Base-by-base conservation (phyloP, 768 basidiomycete species). In the Lactifluus subvellereus region DNA sequence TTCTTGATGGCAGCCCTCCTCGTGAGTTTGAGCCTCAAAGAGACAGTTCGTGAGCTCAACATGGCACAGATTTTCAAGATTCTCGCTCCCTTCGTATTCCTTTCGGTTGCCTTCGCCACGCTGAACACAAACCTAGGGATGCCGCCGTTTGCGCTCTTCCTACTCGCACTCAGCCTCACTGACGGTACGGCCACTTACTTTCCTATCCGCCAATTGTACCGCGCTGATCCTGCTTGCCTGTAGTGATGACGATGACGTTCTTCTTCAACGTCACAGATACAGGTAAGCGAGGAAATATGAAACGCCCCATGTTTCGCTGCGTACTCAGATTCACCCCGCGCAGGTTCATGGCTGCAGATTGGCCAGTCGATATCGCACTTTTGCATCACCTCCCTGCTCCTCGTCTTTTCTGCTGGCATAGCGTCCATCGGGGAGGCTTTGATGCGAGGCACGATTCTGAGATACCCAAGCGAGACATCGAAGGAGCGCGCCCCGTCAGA, bases 331-430 rank as follows among this genome's bases (percentile, higher is more conserved):
- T 22, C 6, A 54, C 27, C 45, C 20, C 63, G 18, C 33, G 40
- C 68, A 82, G 88, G 92, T 0, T 91, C 88, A 3, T 94, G 92
- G 92, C 76, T 94, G 61, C 89, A 94, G 70, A 94, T 93, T 57
- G 91, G 92, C 6, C 88, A 91, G 70, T 86, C 89, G 0, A 92
- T 94, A 71, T 91, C 82, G 54, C 92, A 93, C 75, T 94, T 92
- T 74, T 87, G 86, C 67, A 90, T 94, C 64, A 84, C 89, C 1
- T 91, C 89, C 1, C 74, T 93, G 42, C 76, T 94, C 59, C 77
- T 90, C 45, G 77, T 91, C 4, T 93, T 89, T 84, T 87, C 88
- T 0, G 88, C 87, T 32, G 89, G 84, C 1, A 83, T 94, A 22
- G 88, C 88, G 64, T 82, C 82, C 0, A 75, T 80, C 4, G 91